Evolutionary conservation across 2,329 filamentous ascomycete species (phyloP).

Genomic region (Magnaporthales sp.): DNA sequence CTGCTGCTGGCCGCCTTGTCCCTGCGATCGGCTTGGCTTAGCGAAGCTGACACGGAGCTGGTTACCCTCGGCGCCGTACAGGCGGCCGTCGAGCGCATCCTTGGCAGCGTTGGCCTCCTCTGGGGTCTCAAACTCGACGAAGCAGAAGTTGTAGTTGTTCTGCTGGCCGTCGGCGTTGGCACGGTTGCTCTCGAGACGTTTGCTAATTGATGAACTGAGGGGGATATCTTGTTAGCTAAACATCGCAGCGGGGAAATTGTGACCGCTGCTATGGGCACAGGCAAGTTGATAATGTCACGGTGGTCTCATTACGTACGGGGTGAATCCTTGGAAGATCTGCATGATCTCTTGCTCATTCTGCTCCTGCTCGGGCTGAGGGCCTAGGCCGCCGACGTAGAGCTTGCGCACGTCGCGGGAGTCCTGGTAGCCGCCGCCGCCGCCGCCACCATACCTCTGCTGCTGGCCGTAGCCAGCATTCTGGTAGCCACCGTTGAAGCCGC

Average conservation of each 20-base stretch:
- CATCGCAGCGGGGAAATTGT: not conserved
- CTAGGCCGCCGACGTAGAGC: conserved; percentile 42
- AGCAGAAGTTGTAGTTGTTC: conserved; percentile 51
- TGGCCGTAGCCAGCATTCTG: not conserved
- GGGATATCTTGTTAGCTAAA: not conserved
- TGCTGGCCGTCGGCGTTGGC: conserved; percentile 29
- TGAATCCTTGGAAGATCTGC: conserved; percentile 35
- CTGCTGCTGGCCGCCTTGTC: not conserved
- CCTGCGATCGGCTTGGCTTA: conserved; percentile 1
- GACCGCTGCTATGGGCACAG: not conserved
- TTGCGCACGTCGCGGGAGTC: conserved; percentile 16
- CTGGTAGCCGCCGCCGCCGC: not conserved
- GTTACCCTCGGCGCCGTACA: conserved; percentile 1
- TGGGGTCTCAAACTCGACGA: conserved; percentile 50
- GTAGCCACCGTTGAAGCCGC: conserved; percentile 21
- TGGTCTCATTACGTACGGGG: conserved; percentile 24
- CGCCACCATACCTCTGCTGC: not conserved
- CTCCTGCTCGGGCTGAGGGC: conserved; percentile 37
- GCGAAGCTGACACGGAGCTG: conserved; percentile 1
- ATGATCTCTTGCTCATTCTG: conserved; percentile 36
- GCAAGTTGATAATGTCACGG: not conserved
- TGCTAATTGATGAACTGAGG: conserved; percentile 27
- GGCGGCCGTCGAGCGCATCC: conserved; percentile 26
- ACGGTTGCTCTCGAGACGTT: conserved; percentile 44
- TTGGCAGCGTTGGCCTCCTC: conserved; percentile 46